Base-by-base conservation (phyloP, 1,284 basidiomycete species). In the Irpex sp. region DNA sequence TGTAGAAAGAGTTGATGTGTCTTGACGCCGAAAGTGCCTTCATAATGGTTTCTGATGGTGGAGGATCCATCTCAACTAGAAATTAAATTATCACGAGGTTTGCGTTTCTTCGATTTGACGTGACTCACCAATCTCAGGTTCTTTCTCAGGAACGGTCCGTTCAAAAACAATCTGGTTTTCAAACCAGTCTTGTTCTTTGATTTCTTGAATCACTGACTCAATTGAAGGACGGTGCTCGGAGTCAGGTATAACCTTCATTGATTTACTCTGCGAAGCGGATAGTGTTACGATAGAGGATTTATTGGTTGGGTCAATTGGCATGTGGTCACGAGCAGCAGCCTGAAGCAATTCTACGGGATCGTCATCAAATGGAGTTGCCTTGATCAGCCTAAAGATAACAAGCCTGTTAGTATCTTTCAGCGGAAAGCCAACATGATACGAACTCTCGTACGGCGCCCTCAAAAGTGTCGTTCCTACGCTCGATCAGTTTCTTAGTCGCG, bases 401-500 rank as follows among this genome's bases (percentile, higher is more conserved):
- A 46, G 50, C 17, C 61, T 57, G 56, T 58, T 21, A 54, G 33
- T 33, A 2, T 31, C 11, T 54, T 51, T 8, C 9, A 37, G 26
- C 17, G 9, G 31, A n/a, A 36, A n/a, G 11, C n/a, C 36, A 17
- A 59, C 7, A 31, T 36, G 13, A 54, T 21, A 69, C 81, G 46
- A 70, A 92, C 88, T 94, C 90, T 59, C 91, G 78, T 4, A 93
- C 83, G n/a, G 93, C 90, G 56, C 81, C 71, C 7, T 75, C 74
- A 71, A 93, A 95, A 55, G 82, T 79, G 47, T 81, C 76, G 67
- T 94, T 93, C 53, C 93, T 79, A 65, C 83, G 84, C 68, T 92
- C 87, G 53, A 95, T 82, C 6, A 95, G 77, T 63, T 87, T 90
- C 69, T 90, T 90, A 21, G 87, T 81, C 19, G 83, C 83, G 4